Percentiles rank a stretch among this genome's conserved stretches.
Evolutionary conservation across 495 filamentous ascomycete genomes (phyloP).

Genomic region (Delitschia confertaspora): DNA sequence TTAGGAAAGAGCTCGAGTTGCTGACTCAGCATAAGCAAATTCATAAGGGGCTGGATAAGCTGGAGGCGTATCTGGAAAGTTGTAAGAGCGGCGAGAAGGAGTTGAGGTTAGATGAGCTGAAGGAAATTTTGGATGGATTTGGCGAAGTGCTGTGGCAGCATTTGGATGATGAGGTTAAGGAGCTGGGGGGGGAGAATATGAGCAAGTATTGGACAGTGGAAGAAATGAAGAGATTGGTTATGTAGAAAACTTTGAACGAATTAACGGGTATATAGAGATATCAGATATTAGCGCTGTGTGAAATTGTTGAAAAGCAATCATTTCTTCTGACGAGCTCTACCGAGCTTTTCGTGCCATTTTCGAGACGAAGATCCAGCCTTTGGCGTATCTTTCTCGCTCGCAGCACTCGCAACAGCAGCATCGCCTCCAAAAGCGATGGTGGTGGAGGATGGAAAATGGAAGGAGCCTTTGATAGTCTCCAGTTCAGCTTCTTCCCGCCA

Average conservation of each 20-base stretch:
- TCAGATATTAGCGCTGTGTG: too few relatives aligned
- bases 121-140: constrained; percentile 58
- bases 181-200: constrained; percentile 67
- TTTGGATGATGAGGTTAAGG: constrained; percentile 37
- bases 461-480: constrained; percentile 37
- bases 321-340: constrained; percentile 7
- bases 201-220: constrained; percentile 67
- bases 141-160: constrained; percentile 39
- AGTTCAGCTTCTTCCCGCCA: constrained; percentile 48
- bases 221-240: constrained; percentile 63
- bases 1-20: constrained; percentile 55
- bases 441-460: constrained; percentile 16
- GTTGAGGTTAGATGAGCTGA: constrained; percentile 58
- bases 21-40: constrained; percentile 74
- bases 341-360: constrained; percentile 86
- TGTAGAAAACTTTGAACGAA: constrained; percentile 43
- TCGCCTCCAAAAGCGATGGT: constrained; percentile 11
- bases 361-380: constrained; percentile 42
- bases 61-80: constrained; percentile 57
- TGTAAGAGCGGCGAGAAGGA: constrained; percentile 60
- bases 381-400: constrained; percentile 8
- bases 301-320: too few relatives aligned
- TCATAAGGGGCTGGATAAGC: constrained; percentile 66
- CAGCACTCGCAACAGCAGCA: not conserved
- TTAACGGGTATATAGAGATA: too few relatives aligned